A percentile compares a stretch with the other conserved stretches of the same genome.
These are phyloP conservation scores for Urostyla sp. DNA, from an alignment of 73 alveolate genomes.

Conservation along the genomic window DNA sequence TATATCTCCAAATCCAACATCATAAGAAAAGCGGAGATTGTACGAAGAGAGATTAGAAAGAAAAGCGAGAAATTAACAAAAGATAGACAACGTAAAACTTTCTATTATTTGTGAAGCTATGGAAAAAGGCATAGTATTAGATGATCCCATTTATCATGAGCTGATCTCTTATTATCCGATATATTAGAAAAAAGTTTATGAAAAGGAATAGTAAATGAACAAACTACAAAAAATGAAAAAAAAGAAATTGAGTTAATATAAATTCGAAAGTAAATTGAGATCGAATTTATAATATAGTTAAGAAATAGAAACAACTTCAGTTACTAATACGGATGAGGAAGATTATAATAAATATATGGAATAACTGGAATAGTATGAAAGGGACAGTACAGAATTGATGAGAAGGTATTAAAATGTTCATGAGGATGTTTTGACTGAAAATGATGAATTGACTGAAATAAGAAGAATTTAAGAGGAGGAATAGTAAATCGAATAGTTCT, in stretches of 20 bases:
- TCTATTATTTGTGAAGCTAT: neutral
- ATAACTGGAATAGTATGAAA: slow-evolving; percentile 1
- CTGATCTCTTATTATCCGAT: slow-evolving; percentile 14
- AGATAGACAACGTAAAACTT: slow-evolving; percentile 28
- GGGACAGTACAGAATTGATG: slow-evolving; percentile 1
- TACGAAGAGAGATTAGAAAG: neutral
- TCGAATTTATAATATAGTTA: too few species aligned
- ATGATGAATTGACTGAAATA: neutral
- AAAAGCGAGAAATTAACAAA: too few species aligned
- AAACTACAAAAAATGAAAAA: neutral
- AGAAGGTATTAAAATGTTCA: neutral
- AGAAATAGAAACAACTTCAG: too few species aligned
- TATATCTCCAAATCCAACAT: neutral
- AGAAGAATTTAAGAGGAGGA: slow-evolving; percentile 8
- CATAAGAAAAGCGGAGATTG: neutral
- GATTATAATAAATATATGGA: neutral
- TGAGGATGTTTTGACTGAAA: slow-evolving; percentile 1
- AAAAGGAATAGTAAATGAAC: neutral
- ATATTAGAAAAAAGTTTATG: slow-evolving; percentile 7
- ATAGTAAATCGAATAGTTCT: neutral
- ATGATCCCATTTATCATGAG: slow-evolving; percentile 13
- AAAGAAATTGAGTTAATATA: too few species aligned
- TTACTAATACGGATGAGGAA: too few species aligned
- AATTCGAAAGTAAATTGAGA: too few species aligned
- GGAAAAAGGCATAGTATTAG: slow-evolving; percentile 43